phyloP scores from a whole-genome alignment of 306 rosid genomes.

The Pyrus communis region DNA sequence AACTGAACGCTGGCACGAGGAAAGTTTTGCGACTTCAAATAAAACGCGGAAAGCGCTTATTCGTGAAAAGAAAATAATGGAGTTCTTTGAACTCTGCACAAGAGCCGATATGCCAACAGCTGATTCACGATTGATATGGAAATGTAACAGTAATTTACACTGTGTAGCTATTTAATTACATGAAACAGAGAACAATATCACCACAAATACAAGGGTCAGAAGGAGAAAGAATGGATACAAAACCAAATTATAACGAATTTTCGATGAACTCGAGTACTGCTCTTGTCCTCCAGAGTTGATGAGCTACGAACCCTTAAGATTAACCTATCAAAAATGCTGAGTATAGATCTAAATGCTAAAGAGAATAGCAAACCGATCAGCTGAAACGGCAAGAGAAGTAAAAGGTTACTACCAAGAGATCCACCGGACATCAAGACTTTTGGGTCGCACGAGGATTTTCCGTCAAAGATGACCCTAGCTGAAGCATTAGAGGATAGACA shows the following conservation, averaged over 20 bases:
- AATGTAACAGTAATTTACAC: background rate
- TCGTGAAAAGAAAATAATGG: no score
- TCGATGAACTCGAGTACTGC: background rate
- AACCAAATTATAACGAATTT: constrained; percentile 2
- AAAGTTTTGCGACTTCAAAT: no score
- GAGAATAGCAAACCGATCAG: background rate
- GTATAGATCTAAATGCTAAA: background rate
- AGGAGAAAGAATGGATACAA: constrained; percentile 1
- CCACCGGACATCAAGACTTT: constrained; percentile 30
- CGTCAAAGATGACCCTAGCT: constrained; percentile 66
- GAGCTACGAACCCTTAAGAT: background rate
- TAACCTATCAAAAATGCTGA: background rate
- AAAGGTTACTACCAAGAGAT: background rate
- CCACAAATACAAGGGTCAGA: background rate
- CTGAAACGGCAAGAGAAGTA: background rate
- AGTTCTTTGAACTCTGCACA: no score
- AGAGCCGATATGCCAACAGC: no score
- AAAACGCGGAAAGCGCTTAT: no score
- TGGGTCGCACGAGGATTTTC: constrained; percentile 36
- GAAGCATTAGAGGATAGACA: constrained; percentile 92
- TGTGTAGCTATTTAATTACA: background rate
- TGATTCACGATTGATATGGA: background rate
- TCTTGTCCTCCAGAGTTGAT: background rate
- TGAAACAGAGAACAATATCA: background rate
- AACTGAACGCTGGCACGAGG: no score